phyloP scores from a whole-genome alignment of 2,329 filamentous ascomycete genomes.

The Ambrosiella beaveri region DNA sequence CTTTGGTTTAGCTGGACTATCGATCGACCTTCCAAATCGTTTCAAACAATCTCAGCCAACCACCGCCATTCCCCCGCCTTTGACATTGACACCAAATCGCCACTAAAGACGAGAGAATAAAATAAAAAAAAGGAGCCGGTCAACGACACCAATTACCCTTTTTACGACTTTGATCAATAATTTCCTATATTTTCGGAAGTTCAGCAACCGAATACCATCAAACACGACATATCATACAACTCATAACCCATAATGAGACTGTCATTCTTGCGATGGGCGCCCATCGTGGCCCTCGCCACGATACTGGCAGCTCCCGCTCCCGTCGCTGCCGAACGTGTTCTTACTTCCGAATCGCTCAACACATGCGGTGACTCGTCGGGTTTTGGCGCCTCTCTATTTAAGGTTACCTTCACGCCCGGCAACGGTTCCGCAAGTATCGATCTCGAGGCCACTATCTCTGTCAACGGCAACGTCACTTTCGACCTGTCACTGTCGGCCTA shows the following conservation, averaged over 20 bases:
- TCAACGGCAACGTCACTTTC: conserved; percentile 67
- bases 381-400: conserved; percentile 78
- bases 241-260: conserved; percentile 26
- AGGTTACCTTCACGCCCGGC: conserved; percentile 60
- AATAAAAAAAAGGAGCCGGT: background rate
- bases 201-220: no score
- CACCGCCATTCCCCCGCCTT: background rate
- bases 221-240: no score
- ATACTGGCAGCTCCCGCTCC: conserved; percentile 21
- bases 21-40: background rate
- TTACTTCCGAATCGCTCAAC: conserved; percentile 70
- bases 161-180: no score
- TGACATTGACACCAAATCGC: background rate
- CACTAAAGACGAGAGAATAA: background rate
- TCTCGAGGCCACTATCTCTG: conserved; percentile 64
- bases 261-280: conserved; percentile 22
- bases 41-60: background rate
- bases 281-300: conserved; percentile 19
- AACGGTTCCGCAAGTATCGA: conserved; percentile 59
- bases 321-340: conserved; percentile 41
- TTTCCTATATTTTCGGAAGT: no score
- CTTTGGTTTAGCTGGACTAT: conserved; percentile 1
- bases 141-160: no score
- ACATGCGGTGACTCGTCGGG: conserved; percentile 69
- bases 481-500: conserved; percentile 65